These are phyloP conservation scores for Penicillium ucsense DNA, from an alignment of 495 filamentous ascomycete genomes.

Conservation along the genomic window DNA sequence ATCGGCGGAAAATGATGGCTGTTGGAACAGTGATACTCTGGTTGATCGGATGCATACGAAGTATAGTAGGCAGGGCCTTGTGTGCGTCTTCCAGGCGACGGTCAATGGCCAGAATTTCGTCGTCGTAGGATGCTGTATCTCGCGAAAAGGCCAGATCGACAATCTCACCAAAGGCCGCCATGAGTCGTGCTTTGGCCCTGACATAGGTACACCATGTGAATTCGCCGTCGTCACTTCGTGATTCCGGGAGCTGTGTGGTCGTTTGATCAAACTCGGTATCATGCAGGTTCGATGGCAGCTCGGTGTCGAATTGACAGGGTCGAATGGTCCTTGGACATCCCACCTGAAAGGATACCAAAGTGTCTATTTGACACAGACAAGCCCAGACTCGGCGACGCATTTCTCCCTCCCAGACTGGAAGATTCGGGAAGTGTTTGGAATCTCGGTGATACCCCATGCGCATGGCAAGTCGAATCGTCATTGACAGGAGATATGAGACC, in stretches of 20 bases:
- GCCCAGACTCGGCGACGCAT: slow-evolving; percentile 38
- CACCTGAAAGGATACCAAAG: slow-evolving; percentile 34
- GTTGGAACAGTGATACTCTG: slow-evolving; percentile 67
- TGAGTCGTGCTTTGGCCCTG: slow-evolving; percentile 31
- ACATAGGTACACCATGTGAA: slow-evolving; percentile 27
- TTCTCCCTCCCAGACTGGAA: slow-evolving; percentile 33
- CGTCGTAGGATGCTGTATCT: slow-evolving; percentile 58
- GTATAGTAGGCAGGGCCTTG: slow-evolving; percentile 55
- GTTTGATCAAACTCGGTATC: slow-evolving; percentile 36
- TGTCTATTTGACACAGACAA: slow-evolving; percentile 30
- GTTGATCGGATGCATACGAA: slow-evolving; percentile 59
- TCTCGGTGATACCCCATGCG: slow-evolving; percentile 40
- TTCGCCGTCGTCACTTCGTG: slow-evolving; percentile 25
- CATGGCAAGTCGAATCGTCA: slow-evolving; percentile 32
- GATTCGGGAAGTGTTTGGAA: slow-evolving; percentile 24
- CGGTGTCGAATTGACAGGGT: slow-evolving; percentile 34
- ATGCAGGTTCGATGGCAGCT: slow-evolving; percentile 29
- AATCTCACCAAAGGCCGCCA: slow-evolving; percentile 35
- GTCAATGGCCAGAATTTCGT: slow-evolving; percentile 72
- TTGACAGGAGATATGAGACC: slow-evolving; percentile 28
- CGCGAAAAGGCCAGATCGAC: slow-evolving; percentile 35
- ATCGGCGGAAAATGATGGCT: slow-evolving; percentile 71
- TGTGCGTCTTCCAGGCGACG: slow-evolving; percentile 59
- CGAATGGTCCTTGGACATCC: slow-evolving; percentile 37
- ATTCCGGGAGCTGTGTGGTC: slow-evolving; percentile 24